Evolutionary conservation across 768 basidiomycete genomes (phyloP), one percentile per base, ranked within the genome.

Genomic region (Solioccasus polychromus): DNA sequence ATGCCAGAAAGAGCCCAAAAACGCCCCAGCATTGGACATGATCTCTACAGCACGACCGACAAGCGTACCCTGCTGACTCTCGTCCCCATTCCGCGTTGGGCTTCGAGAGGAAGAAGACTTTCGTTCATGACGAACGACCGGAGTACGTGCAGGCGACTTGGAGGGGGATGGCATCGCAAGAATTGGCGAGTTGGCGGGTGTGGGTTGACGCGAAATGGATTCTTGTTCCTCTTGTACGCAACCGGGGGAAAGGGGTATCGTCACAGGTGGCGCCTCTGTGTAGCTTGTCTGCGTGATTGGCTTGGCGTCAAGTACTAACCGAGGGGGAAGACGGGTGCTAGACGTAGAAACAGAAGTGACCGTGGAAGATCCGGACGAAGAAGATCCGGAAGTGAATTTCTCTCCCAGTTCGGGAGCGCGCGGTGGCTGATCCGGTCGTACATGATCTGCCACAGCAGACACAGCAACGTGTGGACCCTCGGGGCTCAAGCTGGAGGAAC

Each of bases 11-110:
- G 75, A 69, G 18, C 88, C 86, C 17, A 92, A 59, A 55, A 85
- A 82, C 35, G 87, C 86, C 17, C 88, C 83, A 2, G 91, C 91
- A 41, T 77, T 82, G 35, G 79, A 83, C 47, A 92, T 85, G 31
- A 93, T 87, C 42, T 85, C 88, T 17, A 83, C 87, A 19, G 90
- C 82, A 38, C 79, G 71, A 14, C 78, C 76, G 19, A 78, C 77
- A 18, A 84, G 66, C 29, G 71, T 76, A 5, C 70, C 74, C 18
- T 60, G 63, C 49, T 63, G 63, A 30, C 64, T 60, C 15, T 62
- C 56, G 29, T 59, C 62, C 35, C 47, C 53, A 28, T 45, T 36
- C 54, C 63, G 57, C 5, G 40, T 48, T 18, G 64, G 64, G 45
- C 64, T 66, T 19, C 51, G 51, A 24, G 59, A 59, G 19, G 50